Conservation (phyloP, 2,329 filamentous ascomycete genomes). For the Tetracladium maxilliforme region DNA sequence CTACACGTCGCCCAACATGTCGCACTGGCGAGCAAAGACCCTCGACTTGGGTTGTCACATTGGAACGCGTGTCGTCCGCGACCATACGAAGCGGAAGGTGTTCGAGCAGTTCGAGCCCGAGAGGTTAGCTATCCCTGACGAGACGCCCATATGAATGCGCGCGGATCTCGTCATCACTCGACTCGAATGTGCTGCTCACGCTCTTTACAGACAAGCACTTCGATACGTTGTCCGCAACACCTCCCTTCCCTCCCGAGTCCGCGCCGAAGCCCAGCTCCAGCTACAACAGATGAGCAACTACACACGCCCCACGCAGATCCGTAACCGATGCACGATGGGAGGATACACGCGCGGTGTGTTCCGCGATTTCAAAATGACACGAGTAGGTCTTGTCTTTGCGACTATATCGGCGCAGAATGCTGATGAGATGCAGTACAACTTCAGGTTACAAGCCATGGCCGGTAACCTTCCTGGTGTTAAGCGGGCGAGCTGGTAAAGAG, state of each 20-base stretch:
- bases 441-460: slow-evolving; percentile 74
- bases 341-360: slow-evolving; percentile 87
- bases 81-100: slow-evolving; percentile 92
- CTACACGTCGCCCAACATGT: no score
- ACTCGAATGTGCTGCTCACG: neutral
- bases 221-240: slow-evolving; percentile 92
- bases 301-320: slow-evolving; percentile 83
- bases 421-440: slow-evolving; percentile 56
- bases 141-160: no score
- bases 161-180: neutral
- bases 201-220: slow-evolving; percentile 79
- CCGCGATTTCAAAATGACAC: slow-evolving; percentile 79
- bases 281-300: slow-evolving; percentile 93
- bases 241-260: slow-evolving; percentile 62
- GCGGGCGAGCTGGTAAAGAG: slow-evolving; percentile 82
- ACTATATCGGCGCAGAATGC: neutral
- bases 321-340: slow-evolving; percentile 82
- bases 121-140: slow-evolving; percentile 40
- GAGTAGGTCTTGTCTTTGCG: slow-evolving; percentile 44
- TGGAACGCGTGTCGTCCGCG: slow-evolving; percentile 77
- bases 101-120: slow-evolving; percentile 79
- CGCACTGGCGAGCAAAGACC: slow-evolving; percentile 80
- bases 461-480: slow-evolving; percentile 83
- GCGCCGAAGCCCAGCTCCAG: slow-evolving; percentile 86
- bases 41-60: slow-evolving; percentile 79